Conservation (phyloP, 1,284 basidiomycete species). For the Schizophyllum amplum region DNA sequence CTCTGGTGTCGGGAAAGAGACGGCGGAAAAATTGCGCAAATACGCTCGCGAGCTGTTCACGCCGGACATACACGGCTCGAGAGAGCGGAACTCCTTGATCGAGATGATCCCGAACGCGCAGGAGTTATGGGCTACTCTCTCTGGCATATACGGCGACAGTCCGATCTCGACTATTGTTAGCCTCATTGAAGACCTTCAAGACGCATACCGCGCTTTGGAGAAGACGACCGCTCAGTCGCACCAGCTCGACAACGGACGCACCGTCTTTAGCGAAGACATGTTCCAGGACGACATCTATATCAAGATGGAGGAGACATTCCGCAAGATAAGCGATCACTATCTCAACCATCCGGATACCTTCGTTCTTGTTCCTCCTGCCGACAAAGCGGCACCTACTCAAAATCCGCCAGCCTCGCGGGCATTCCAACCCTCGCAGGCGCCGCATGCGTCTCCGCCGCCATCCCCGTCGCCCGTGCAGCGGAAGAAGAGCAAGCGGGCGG, state of each 20-base stretch:
- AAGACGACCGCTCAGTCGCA: background rate
- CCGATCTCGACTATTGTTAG: background rate
- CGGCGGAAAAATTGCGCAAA: no score
- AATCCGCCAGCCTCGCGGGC: background rate
- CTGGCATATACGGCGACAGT: background rate
- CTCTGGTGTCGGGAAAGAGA: no score
- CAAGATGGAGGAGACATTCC: background rate
- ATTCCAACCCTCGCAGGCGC: no score
- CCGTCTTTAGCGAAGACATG: background rate
- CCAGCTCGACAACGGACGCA: background rate
- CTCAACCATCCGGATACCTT: background rate
- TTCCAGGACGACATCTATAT: background rate
- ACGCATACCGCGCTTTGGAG: background rate
- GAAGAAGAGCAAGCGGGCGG: no score
- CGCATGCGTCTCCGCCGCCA: no score
- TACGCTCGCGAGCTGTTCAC: no score
- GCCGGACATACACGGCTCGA: no score
- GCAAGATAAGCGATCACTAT: background rate
- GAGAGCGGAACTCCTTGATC: no score
- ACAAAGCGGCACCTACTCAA: background rate
- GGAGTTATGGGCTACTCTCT: no score
- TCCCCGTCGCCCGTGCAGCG: no score
- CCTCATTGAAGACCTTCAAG: background rate
- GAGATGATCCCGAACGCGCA: no score
- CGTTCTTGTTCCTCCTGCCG: background rate